Evolutionary conservation across 2,329 filamentous ascomycete species (phyloP), one percentile per base, ranked within the genome.

Genomic region (Aspergillus sp.): DNA sequence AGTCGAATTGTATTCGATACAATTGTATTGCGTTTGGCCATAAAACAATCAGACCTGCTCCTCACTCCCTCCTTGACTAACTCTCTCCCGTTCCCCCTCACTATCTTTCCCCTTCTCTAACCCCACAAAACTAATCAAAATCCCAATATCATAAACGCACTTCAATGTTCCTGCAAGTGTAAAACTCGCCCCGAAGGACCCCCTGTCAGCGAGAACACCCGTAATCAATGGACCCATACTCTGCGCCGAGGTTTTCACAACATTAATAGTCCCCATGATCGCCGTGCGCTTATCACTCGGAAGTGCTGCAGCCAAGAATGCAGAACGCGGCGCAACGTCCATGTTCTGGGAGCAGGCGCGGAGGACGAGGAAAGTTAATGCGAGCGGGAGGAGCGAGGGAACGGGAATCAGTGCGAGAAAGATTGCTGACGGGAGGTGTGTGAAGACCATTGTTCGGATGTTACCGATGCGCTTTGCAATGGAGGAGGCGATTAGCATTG

Each of bases 371-470:
- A 91, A 83, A 0, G 79, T 70, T 45, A 89, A 78, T 0, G 87
- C 81, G 5, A 86, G 59, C 11, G 76, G 76, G 0, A 85, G 73
- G 3, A 78, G 76, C 18, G 76, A 71, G 0, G 86, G 85, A 0
- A 87, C 65, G 0, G 85, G 83, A 20, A 91, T 84, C 18, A 90
- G 71, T 13, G 83, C 77, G 1, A 90, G 80, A 62, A 86, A 87
- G 24, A 90, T 72, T 7, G 88, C 79, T 0, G 87, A 89, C 0
- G 89, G 89, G 0, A 91, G 76, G 64, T 91, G 88, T 0, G 88
- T 90, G 66, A 89, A 89, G 8, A 89, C 87, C 88, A 91, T 91
- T 1, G 88, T 90, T 78, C 85, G 78, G 34, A 85, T 77, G 41
- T 81, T 76, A 15, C 83, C 81, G 47, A 85, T 77, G 57, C 87